Percentiles rank a stretch among this genome's conserved stretches.
Conservation (phyloP, 2,329 filamentous ascomycete species). For the Fonsecaea nubica region DNA sequence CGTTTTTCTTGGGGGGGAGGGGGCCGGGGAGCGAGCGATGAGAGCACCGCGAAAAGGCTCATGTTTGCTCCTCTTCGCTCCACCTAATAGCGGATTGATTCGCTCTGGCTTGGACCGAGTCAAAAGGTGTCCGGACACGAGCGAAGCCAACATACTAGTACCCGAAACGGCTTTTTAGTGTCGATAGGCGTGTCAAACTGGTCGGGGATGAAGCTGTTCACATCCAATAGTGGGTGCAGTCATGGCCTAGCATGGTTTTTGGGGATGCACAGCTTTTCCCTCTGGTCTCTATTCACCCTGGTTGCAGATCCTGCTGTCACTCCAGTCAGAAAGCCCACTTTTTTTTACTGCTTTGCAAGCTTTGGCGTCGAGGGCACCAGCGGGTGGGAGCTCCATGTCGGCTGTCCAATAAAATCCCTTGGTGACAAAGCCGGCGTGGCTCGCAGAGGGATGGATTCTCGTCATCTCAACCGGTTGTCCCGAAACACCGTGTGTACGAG, state of each 20-base stretch:
- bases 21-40: conserved; percentile 18
- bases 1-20: conserved; percentile 11
- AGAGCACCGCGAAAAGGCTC: conserved; percentile 8
- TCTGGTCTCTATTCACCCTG: conserved; percentile 17
- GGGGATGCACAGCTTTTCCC: conserved; percentile 3
- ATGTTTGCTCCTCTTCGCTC: conserved; percentile 14
- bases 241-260: conserved; percentile 5
- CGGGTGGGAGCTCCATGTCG: not conserved
- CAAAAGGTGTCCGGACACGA: conserved; percentile 12
- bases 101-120: conserved; percentile 9
- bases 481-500: conserved; percentile 23
- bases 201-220: conserved; percentile 15
- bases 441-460: conserved; percentile 3
- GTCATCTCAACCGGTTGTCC: conserved; percentile 22
- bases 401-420: not conserved
- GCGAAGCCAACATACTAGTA: conserved; percentile 10
- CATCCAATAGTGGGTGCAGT: conserved; percentile 22
- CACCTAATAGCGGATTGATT: conserved; percentile 12
- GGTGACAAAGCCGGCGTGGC: conserved; percentile 2
- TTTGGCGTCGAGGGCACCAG: not conserved
- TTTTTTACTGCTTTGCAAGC: conserved; percentile 3
- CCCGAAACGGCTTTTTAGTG: conserved; percentile 22
- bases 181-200: conserved; percentile 18
- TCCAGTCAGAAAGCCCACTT: conserved; percentile 10
- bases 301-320: conserved; percentile 28